These are phyloP conservation scores for Aspergillus olivimuriae DNA, from an alignment of 495 filamentous ascomycete species.

Conservation along the genomic window DNA sequence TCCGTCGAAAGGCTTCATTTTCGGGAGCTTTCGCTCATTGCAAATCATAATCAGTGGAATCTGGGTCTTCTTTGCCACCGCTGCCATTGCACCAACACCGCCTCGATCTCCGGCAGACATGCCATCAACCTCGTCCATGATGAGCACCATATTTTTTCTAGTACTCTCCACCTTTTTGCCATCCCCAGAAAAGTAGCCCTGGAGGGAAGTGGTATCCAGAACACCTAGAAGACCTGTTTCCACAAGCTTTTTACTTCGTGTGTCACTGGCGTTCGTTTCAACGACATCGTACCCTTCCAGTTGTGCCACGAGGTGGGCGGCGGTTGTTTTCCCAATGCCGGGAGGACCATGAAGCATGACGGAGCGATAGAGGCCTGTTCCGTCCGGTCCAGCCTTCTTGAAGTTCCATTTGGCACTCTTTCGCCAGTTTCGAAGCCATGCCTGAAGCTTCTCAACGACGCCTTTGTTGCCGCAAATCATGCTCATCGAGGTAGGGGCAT, in stretches of 20 bases:
- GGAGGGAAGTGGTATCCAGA: constrained; percentile 84
- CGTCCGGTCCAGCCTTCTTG: constrained; percentile 72
- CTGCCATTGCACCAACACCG: constrained; percentile 88
- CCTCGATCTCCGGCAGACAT: constrained; percentile 98
- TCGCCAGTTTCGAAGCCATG: constrained; percentile 79
- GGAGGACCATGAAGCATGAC: constrained; percentile 93
- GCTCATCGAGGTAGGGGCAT: constrained; percentile 72
- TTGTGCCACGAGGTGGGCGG: constrained; percentile 88
- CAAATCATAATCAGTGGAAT: constrained; percentile 96
- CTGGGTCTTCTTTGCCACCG: constrained; percentile 88
- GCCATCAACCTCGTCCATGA: constrained; percentile 99
- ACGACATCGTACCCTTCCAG: constrained; percentile 89
- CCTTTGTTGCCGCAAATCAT: constrained; percentile 97
- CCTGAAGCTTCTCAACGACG: constrained; percentile 80
- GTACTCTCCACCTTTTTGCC: constrained; percentile 69
- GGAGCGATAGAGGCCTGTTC: constrained; percentile 68
- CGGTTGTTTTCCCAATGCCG: constrained; percentile 96
- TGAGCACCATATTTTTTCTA: constrained; percentile 87
- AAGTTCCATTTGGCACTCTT: constrained; percentile 68
- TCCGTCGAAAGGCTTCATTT: constrained; percentile 96
- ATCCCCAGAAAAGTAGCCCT: constrained; percentile 86
- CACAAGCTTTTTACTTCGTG: constrained; percentile 95
- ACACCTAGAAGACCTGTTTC: constrained; percentile 81
- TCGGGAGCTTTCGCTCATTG: constrained; percentile 85
- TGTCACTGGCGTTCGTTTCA: constrained; percentile 94